Base-by-base conservation (phyloP, 2,329 filamentous ascomycete genomes). In the Sphaerulina vaccinii region DNA sequence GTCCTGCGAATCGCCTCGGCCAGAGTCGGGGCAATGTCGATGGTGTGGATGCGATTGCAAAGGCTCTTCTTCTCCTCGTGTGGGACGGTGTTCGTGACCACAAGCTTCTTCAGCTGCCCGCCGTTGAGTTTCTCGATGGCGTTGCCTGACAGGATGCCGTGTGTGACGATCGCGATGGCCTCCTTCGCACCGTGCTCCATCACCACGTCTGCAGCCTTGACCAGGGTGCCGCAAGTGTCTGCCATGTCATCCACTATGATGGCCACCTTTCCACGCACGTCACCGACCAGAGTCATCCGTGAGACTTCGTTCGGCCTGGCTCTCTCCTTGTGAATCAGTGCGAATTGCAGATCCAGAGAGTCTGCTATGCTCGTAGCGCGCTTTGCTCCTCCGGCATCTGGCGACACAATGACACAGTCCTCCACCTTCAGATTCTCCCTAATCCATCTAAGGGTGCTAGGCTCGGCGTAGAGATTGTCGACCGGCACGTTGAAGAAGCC, bases 221-320 rank as follows among this genome's bases (percentile, higher is more conserved):
- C 83, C 10, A 88, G 77, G 1, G 90, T 96, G 61, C 90, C 90
- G 70, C 91, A 96, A 3, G 92, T 96, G 69, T 97, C 92, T 24
- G 91, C 91, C 90, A 97, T 96, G 70, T 97, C 92, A 70, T 97
- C 92, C 41, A 99, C 92, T 42, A 99, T 84, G 67, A 99, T 96
- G 54, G 92, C 92, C 23, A 92, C 85, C 75, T 93, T 93, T 74
- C 88, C 88, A 61, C 84, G 81, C 40, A 97, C 93, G 60, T 95
- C 90, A 61, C 93, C 93, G 44, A 97, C 92, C n/a, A 99, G 85
- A 1, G 90, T 88, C 90, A 96, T 95, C 64, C 89, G 86, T 8
- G 87, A 90, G 55, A 96, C 90, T 67, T 95, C 90, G 65, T 95
- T 95, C 9, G 85, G 85, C n/a, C 89, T 84, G 5, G 90, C 87